Conservation (phyloP, 208 protist species). For the Trypanosoma caninum region DNA sequence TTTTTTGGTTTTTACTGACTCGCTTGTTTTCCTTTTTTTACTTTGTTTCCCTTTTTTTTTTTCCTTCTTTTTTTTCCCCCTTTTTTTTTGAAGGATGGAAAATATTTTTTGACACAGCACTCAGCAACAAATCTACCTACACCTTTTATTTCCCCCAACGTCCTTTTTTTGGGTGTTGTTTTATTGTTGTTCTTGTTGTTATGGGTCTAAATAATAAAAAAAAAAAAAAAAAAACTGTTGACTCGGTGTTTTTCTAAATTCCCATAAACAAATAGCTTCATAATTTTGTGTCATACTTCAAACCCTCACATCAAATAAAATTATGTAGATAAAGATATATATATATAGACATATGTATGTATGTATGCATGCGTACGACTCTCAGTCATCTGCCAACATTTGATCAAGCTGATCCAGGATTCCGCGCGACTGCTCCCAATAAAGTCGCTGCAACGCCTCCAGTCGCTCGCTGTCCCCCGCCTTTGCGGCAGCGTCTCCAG, state of each 20-base stretch:
- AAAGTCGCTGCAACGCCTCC: constrained; percentile 25
- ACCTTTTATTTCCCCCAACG: too few species aligned
- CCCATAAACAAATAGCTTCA: too few species aligned
- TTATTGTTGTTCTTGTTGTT: too few species aligned
- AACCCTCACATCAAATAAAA: too few species aligned
- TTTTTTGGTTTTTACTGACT: constrained; percentile 4
- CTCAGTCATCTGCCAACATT: constrained; percentile 29
- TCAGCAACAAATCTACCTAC: too few species aligned
- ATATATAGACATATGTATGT: not conserved
- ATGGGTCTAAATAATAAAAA: too few species aligned
- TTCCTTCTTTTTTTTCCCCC: constrained; percentile 1
- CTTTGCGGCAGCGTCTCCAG: not conserved
- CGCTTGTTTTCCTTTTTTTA: constrained; percentile 8
- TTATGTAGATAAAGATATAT: too few species aligned
- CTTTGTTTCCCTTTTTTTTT: constrained; percentile 3
- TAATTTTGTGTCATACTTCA: too few species aligned
- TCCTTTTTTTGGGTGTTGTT: too few species aligned
- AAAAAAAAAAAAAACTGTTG: too few species aligned
- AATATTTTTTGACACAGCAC: too few species aligned
- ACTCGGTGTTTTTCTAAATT: too few species aligned
- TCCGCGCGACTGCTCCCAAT: constrained; percentile 38
- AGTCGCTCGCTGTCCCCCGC: not conserved
- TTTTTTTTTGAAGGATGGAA: constrained; percentile 16
- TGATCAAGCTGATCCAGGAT: constrained; percentile 44
- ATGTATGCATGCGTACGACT: not conserved